phyloP scores from a whole-genome alignment of 1,284 basidiomycete genomes.

The Irpex sp. region DNA sequence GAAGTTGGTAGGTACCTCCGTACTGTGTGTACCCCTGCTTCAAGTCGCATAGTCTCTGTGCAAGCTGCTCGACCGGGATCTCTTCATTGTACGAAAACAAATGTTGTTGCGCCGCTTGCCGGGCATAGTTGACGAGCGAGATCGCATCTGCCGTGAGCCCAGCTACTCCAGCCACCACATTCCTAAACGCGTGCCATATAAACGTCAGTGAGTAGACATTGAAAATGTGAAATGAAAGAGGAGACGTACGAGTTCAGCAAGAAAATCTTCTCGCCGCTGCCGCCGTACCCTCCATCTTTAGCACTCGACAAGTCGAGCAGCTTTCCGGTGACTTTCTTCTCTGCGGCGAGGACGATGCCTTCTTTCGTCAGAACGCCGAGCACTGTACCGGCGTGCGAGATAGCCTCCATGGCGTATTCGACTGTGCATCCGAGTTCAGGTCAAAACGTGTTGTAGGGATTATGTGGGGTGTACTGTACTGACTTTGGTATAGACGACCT shows the following conservation, averaged over 20 bases:
- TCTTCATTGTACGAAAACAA: slow-evolving; percentile 93
- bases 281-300: slow-evolving; percentile 89
- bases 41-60: slow-evolving; percentile 92
- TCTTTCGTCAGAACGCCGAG: slow-evolving; percentile 94
- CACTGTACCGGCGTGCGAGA: slow-evolving; percentile 95
- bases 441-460: not conserved
- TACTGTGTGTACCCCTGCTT: slow-evolving; percentile 99
- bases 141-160: slow-evolving; percentile 97
- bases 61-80: slow-evolving; percentile 95
- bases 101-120: slow-evolving; percentile 88
- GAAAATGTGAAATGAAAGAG: not conserved
- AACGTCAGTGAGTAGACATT: not conserved
- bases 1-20: slow-evolving; percentile 85
- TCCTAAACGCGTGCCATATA: slow-evolving; percentile 46
- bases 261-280: slow-evolving; percentile 97
- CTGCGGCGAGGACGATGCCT: slow-evolving; percentile 96
- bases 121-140: slow-evolving; percentile 94
- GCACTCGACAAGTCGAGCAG: slow-evolving; percentile 85
- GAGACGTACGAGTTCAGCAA: slow-evolving; percentile 77
- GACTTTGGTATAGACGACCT: slow-evolving; percentile 92
- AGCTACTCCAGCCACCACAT: slow-evolving; percentile 93
- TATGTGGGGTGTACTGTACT: slow-evolving; percentile 24
- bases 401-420: slow-evolving; percentile 99
- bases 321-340: slow-evolving; percentile 99
- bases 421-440: slow-evolving; percentile 44